Evolutionary conservation across 2,329 filamentous ascomycete genomes (phyloP).

Genomic region (Fusarium sp.): DNA sequence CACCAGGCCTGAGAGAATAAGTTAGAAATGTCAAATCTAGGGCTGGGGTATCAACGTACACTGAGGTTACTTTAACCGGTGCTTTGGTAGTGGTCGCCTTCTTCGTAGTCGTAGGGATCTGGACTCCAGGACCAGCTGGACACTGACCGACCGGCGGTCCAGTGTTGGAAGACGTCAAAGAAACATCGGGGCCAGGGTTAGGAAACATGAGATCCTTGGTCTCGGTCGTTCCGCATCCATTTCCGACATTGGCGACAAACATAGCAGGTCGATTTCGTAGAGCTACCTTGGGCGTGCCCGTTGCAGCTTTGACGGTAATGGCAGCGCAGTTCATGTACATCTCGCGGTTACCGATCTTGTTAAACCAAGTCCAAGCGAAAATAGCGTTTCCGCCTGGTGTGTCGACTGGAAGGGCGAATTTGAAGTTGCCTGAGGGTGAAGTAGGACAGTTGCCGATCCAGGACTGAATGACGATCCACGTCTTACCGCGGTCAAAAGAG

Average conservation of each 20-base stretch:
- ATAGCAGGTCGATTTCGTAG: constrained; percentile 73
- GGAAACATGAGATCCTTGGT: constrained; percentile 73
- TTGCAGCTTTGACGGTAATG: constrained; percentile 68
- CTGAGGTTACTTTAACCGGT: constrained; percentile 24
- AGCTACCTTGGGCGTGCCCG: constrained; percentile 41
- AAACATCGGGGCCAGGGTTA: constrained; percentile 57
- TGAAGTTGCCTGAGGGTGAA: constrained; percentile 62
- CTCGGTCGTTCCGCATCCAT: constrained; percentile 56
- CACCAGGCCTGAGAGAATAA: constrained; percentile 7
- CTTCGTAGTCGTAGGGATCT: constrained; percentile 26
- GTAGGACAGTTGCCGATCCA: constrained; percentile 67
- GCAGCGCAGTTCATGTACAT: constrained; percentile 89
- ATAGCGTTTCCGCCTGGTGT: constrained; percentile 65
- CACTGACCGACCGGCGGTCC: constrained; percentile 35
- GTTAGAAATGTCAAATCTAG: not conserved
- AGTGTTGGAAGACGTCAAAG: constrained; percentile 57
- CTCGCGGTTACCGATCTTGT: constrained; percentile 80
- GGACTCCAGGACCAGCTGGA: constrained; percentile 39
- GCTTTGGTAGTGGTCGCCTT: constrained; percentile 12
- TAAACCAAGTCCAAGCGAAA: constrained; percentile 83
- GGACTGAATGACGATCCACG: constrained; percentile 75
- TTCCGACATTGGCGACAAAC: constrained; percentile 77
- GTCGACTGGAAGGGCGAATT: constrained; percentile 72
- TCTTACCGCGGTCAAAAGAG: constrained; percentile 77
- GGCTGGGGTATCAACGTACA: constrained; percentile 4